A percentile compares a stretch with the other conserved stretches of the same genome.
Conservation (phyloP, 78 protist species). For the Protostelium mycophagum region DNA sequence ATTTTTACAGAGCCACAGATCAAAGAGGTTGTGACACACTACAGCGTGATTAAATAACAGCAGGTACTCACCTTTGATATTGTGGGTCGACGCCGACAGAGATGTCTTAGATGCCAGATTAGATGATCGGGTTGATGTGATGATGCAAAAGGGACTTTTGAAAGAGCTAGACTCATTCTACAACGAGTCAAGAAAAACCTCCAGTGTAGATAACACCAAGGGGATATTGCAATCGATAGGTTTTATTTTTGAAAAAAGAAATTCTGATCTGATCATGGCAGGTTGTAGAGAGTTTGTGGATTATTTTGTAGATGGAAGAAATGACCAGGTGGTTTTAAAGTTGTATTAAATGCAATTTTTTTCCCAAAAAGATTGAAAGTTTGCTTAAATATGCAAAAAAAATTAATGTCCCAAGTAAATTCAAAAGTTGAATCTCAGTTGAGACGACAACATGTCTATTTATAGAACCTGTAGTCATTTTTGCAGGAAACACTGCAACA, state of each 20-base stretch:
- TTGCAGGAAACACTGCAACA: neutral
- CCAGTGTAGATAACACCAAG: neutral
- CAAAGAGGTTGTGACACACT: no score
- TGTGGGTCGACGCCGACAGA: neutral
- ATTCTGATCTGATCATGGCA: neutral
- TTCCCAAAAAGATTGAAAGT: no score
- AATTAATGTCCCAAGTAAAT: no score
- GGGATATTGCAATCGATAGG: neutral
- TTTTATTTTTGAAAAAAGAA: no score
- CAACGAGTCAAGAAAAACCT: neutral
- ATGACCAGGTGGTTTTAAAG: no score
- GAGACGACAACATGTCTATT: no score
- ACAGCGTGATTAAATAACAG: neutral
- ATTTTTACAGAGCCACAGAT: no score
- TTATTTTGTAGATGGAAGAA: neutral
- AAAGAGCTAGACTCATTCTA: neutral
- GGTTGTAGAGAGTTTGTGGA: neutral
- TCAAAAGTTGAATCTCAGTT: no score
- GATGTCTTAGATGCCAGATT: neutral
- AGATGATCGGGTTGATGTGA: neutral
- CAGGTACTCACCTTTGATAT: neutral
- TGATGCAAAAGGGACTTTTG: neutral
- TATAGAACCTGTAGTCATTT: no score
- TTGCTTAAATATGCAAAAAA: no score
- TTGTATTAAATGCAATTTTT: no score